These are phyloP conservation scores for Rhinocladiella mackenziei DNA, from an alignment of 2,329 filamentous ascomycete genomes.

Conservation along the genomic window DNA sequence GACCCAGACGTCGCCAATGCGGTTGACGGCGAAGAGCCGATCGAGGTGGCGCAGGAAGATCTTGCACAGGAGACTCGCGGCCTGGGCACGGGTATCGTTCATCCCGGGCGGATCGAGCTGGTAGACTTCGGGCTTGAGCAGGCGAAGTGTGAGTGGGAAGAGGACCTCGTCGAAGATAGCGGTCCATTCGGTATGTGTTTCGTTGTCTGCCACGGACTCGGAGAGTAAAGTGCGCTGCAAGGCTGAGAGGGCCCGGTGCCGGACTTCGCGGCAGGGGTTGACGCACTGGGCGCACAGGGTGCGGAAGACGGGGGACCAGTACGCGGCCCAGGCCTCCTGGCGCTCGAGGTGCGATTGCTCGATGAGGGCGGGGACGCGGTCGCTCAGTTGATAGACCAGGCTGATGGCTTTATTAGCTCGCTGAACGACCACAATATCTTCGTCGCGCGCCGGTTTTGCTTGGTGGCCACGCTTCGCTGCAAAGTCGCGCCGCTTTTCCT, in stretches of 20 bases:
- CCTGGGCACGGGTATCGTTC: constrained; percentile 90
- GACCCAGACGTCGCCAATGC: constrained; percentile 80
- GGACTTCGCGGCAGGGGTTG: constrained; percentile 89
- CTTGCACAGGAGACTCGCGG: constrained; percentile 85
- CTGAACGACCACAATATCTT: constrained; percentile 67
- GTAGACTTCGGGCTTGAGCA: constrained; percentile 92
- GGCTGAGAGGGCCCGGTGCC: constrained; percentile 79
- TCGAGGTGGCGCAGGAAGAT: constrained; percentile 94
- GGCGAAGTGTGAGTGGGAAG: constrained; percentile 80
- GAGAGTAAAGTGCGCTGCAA: constrained; percentile 83
- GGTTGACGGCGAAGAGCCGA: constrained; percentile 76
- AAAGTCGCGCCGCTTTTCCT: constrained; percentile 29
- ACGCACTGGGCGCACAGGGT: constrained; percentile 85
- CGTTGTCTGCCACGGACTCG: constrained; percentile 57
- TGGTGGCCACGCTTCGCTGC: constrained; percentile 27
- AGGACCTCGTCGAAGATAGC: constrained; percentile 92
- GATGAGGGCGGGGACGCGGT: constrained; percentile 79
- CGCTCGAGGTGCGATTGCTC: constrained; percentile 87
- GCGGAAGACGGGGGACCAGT: constrained; percentile 93
- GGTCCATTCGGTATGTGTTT: constrained; percentile 69
- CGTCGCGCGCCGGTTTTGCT: constrained; percentile 33
- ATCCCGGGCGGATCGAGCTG: constrained; percentile 87
- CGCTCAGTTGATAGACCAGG: constrained; percentile 76
- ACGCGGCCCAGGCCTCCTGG: constrained; percentile 91
- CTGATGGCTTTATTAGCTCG: constrained; percentile 77